phyloP scores from a whole-genome alignment of 495 filamentous ascomycete species.

The Aspergillus steynii region DNA sequence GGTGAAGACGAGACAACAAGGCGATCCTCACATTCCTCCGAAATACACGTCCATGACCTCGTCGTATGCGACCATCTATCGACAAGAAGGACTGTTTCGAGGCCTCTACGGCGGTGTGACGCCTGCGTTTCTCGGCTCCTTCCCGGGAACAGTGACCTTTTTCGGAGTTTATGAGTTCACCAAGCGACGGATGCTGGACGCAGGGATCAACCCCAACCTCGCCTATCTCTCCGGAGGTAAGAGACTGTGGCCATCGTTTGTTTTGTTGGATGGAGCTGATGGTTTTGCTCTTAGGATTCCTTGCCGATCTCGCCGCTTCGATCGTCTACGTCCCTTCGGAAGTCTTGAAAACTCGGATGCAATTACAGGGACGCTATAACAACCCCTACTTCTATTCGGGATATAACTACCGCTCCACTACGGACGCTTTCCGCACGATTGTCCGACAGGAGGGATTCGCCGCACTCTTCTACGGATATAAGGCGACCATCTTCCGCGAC shows the following conservation, averaged over 20 bases:
- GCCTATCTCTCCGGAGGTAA: constrained; percentile 82
- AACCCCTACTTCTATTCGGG: constrained; percentile 91
- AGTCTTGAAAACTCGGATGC: constrained; percentile 91
- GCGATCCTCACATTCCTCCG: constrained; percentile 86
- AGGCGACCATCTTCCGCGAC: constrained; percentile 89
- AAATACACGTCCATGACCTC: constrained; percentile 87
- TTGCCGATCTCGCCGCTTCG: constrained; percentile 89
- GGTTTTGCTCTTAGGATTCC: constrained; percentile 59
- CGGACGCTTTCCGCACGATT: constrained; percentile 82
- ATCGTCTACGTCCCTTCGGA: constrained; percentile 94
- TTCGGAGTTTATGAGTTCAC: constrained; percentile 96
- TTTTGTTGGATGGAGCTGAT: constrained; percentile 1
- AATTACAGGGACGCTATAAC: constrained; percentile 91
- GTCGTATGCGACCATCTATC: constrained; percentile 87
- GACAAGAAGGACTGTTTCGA: constrained; percentile 83
- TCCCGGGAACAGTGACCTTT: constrained; percentile 91
- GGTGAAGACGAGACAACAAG: constrained; percentile 98
- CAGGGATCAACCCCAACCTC: constrained; percentile 71
- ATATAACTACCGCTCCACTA: constrained; percentile 85
- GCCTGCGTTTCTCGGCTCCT: constrained; percentile 87
- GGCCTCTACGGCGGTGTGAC: constrained; percentile 93
- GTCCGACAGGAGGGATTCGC: constrained; percentile 75
- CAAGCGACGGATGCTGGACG: constrained; percentile 84
- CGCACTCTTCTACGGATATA: constrained; percentile 92
- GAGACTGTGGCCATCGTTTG: constrained; percentile 23